Percentiles rank a stretch among this genome's conserved stretches.
Conservation (phyloP, 1,284 basidiomycete species). For the Mycena citricolor region DNA sequence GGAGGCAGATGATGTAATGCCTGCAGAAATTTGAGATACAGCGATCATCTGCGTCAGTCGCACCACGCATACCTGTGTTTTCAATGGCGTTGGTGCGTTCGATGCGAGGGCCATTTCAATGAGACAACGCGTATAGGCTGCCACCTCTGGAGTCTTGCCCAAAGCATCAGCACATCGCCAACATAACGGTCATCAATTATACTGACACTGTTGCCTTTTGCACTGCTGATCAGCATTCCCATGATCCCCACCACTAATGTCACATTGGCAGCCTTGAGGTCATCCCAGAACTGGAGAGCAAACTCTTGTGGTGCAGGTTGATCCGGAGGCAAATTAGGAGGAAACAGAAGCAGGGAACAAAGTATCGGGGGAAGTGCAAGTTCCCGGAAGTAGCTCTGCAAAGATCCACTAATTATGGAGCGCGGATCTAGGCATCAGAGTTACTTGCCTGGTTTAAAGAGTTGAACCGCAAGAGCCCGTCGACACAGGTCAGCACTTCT, state of each 20-base stretch:
- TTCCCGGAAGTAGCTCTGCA: slow-evolving; percentile 96
- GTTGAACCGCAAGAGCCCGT: slow-evolving; percentile 87
- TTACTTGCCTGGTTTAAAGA: slow-evolving; percentile 86
- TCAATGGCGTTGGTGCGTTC: slow-evolving; percentile 85
- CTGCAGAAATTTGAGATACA: slow-evolving; percentile 44
- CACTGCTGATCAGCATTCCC: slow-evolving; percentile 64
- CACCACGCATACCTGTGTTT: slow-evolving; percentile 64
- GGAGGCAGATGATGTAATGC: slow-evolving; percentile 66
- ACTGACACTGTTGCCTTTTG: slow-evolving; percentile 69
- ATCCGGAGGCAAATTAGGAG: slow-evolving; percentile 64
- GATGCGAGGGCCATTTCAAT: slow-evolving; percentile 88
- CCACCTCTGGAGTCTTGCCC: slow-evolving; percentile 58
- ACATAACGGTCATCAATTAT: too few relatives aligned
- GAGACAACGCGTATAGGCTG: slow-evolving; percentile 79
- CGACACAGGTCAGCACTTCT: slow-evolving; percentile 84
- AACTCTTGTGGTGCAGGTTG: slow-evolving; percentile 85
- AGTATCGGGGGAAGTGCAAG: slow-evolving; percentile 81
- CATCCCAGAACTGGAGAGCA: slow-evolving; percentile 95
- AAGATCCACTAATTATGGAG: slow-evolving; percentile 14
- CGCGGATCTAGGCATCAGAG: slow-evolving; percentile 1
- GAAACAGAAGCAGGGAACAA: slow-evolving; percentile 85
- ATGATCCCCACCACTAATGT: slow-evolving; percentile 78
- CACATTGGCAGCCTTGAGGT: slow-evolving; percentile 83
- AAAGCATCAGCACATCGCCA: too few relatives aligned
- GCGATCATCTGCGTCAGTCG: slow-evolving; percentile 11